Evolutionary conservation across 768 basidiomycete species (phyloP), one percentile per base, ranked within the genome.

Genomic region (Trametes coccinea): DNA sequence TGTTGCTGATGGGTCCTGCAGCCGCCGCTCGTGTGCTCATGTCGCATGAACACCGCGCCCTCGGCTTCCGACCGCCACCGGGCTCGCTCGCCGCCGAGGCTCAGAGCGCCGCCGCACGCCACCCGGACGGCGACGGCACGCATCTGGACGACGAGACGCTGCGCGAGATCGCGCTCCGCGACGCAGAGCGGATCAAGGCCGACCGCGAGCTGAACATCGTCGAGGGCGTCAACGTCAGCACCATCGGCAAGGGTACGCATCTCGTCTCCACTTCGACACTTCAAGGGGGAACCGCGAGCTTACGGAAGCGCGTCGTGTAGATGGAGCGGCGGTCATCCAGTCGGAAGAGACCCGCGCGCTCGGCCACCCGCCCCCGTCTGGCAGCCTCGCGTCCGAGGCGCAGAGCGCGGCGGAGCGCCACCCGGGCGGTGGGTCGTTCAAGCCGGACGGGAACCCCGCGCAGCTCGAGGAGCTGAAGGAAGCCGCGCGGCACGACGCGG

Each of bases 21-120:
- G 64, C 63, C 2, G 70, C 68, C 40, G 72, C 71, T 2, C 67
- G 70, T 17, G 57, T 57, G 30, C 65, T 73, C 22, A 70, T 70
- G 72, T 70, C 68, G 30, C 69, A 69, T 56, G 72, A 73, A 56
- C 72, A 72, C 59, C 60, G 61, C 40, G 71, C 67, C 16, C 68
- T 74, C 0, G 71, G 71, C n/a, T 71, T 70, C 62, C 68, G 71
- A 11, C 71, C 73, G 11, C 73, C 73, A 2, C 70, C 66, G 9
- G 71, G 67, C 39, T 71, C 69, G 22, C 67, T 74, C 30, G 71
- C 73, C 1, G 73, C 73, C 0, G 70, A 71, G 49, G 73, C 71
- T 17, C 73, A 74, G 63, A 66, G 67, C 37, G 67, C 67, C 1
- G 68, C 67, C 5, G 67, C 68, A 27, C 59, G 59, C 27, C 61